Base-by-base conservation (phyloP, 306 rosid genomes). In the Dicorynia guianensis region DNA sequence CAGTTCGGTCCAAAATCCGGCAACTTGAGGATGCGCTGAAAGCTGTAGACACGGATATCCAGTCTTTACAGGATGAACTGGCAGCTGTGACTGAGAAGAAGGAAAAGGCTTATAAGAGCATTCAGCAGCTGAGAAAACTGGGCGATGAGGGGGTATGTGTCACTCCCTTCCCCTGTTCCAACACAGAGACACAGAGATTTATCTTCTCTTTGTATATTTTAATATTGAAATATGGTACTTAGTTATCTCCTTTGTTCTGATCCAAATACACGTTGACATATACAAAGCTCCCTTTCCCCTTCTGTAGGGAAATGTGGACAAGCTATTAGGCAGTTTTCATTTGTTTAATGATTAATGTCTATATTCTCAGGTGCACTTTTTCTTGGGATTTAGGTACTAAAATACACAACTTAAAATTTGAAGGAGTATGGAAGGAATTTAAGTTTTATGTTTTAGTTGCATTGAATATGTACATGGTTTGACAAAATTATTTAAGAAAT, bases 141-240 rank as follows among this genome's bases (percentile, higher is more conserved):
- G 90, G 90, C 30, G 98, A 91, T 55, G 92, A 93, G 38, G 95
- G 84, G 80, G 97, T 93, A 80, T 61, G 88, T 80, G 55, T 43
- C 55, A 0, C 33, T 67, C 60, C 53, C 64, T 62, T 36, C 19
- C 59, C 67, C 30, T 25, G 30, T 25, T 2, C 30, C 30, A 25
- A 25, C 30, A 25, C 30, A 25, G 1, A 43, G 53, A 33, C 44
- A 34, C 19, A 38, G 9, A 20, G 57, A 60, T 3, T 13, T 40
- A 64, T 40, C 35, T 40, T 39, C 33, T 1, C 47, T 67, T 60
- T 17, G 60, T 42, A 55, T 66, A 25, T 72, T 68, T 12, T 63
- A 40, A 63, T 70, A 25, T 40, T 77, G 13, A 15, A 9, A 34
- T 48, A 64, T 43, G 56, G 14, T 76, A 17, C 63, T 19, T 5